A percentile compares a stretch with the other conserved stretches of the same genome.
Evolutionary conservation across 306 rosid genomes (phyloP).

Genomic region (Nissolia schottii): DNA sequence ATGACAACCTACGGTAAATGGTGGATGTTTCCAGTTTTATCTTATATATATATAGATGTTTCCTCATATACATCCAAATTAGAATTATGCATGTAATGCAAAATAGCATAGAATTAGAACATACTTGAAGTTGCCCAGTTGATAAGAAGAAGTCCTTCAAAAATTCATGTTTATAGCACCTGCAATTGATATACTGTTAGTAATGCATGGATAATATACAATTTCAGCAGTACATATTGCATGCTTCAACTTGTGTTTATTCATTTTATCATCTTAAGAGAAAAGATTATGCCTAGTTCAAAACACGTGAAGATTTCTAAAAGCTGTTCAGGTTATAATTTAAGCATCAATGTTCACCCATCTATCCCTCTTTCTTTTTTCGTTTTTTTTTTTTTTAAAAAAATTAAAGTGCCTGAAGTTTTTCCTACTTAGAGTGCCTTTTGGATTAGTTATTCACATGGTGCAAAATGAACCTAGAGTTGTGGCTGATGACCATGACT

Average conservation of each 20-base stretch:
- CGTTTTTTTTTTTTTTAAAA: neutral
- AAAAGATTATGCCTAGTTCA: neutral
- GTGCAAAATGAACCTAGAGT: neutral
- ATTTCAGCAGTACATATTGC: neutral
- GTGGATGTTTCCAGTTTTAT: neutral
- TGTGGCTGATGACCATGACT: neutral
- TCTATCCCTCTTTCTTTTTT: neutral
- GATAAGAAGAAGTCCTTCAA: constrained; percentile 92
- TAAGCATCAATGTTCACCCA: neutral
- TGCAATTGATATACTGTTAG: constrained; percentile 42
- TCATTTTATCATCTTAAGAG: constrained; percentile 2
- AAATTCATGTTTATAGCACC: constrained; percentile 89
- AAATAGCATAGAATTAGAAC: constrained; percentile 28
- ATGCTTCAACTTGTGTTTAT: constrained; percentile 1
- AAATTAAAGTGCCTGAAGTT: no score
- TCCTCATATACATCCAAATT: neutral
- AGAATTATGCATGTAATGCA: constrained; percentile 9
- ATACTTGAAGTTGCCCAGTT: constrained; percentile 92
- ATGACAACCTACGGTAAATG: neutral
- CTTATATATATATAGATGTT: no score
- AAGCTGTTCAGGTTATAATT: neutral
- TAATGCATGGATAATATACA: constrained; percentile 10
- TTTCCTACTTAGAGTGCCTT: neutral
- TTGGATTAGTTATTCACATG: neutral
- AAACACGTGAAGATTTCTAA: neutral